Conservation (phyloP, 2,329 filamentous ascomycete genomes). For the Ophiostoma fasciatum region DNA sequence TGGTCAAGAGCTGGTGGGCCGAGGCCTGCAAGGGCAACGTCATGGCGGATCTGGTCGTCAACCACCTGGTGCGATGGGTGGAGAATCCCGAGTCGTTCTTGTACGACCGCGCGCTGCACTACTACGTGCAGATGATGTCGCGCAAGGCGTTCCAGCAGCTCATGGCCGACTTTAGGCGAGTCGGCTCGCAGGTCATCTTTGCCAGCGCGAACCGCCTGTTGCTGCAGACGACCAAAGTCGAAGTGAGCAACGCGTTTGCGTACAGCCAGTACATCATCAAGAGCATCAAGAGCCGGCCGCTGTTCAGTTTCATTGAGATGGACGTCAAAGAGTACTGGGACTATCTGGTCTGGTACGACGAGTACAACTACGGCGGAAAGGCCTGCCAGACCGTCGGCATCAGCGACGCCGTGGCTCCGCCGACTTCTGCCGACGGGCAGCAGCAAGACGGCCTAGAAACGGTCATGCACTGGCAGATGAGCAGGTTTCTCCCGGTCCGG, state of each 20-base stretch:
- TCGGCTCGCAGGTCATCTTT: constrained; percentile 92
- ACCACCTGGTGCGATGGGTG: constrained; percentile 94
- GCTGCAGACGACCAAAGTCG: constrained; percentile 88
- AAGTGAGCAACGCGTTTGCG: constrained; percentile 90
- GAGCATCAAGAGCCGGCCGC: constrained; percentile 85
- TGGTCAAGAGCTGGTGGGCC: constrained; percentile 98
- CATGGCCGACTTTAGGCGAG: constrained; percentile 89
- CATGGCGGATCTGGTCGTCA: constrained; percentile 96
- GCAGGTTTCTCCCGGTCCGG: constrained; percentile 66
- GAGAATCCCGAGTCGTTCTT: constrained; percentile 87
- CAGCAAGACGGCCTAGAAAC: constrained; percentile 38
- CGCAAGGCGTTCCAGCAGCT: constrained; percentile 93
- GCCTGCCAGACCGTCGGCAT: constrained; percentile 68
- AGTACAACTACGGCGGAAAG: constrained; percentile 96
- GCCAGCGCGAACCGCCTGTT: constrained; percentile 80
- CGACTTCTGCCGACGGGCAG: constrained; percentile 41
- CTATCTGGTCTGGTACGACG: constrained; percentile 96
- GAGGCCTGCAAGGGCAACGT: constrained; percentile 80
- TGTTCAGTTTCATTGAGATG: constrained; percentile 94
- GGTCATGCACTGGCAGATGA: constrained; percentile 97
- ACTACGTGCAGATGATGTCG: constrained; percentile 98
- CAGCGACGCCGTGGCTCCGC: constrained; percentile 27
- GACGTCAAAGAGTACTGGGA: constrained; percentile 99
- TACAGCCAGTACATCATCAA: constrained; percentile 98
- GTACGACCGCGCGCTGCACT: constrained; percentile 85